phyloP scores from a whole-genome alignment of 2,329 filamentous ascomycete genomes.

The Catunica adiposa region DNA sequence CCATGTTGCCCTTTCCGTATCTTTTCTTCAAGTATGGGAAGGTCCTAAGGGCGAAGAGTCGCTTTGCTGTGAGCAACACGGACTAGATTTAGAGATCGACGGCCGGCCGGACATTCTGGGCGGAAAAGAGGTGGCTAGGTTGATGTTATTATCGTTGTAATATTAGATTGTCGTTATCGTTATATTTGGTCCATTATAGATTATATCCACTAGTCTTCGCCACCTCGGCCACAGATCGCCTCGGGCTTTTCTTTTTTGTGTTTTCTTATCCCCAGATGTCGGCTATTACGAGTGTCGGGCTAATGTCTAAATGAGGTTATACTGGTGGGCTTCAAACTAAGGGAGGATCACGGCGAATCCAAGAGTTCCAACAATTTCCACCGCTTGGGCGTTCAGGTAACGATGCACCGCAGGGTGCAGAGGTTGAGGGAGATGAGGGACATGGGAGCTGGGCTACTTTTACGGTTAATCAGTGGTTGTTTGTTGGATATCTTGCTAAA shows the following conservation, averaged over 20 bases:
- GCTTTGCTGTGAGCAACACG: constrained; percentile 30
- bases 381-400: background rate
- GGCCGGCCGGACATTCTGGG: background rate
- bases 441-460: background rate
- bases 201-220: no score
- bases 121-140: no score
- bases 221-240: no score
- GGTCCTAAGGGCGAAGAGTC: constrained; percentile 36
- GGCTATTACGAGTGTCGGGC: no score
- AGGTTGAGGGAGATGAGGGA: background rate
- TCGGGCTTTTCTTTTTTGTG: no score
- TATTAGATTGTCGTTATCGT: no score
- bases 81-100: background rate
- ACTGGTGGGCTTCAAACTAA: no score
- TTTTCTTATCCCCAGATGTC: no score
- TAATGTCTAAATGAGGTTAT: no score
- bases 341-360: background rate
- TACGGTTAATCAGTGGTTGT: background rate
- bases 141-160: no score
- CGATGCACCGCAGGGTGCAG: background rate
- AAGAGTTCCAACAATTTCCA: background rate
- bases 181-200: no score
- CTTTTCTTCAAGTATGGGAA: constrained; percentile 47
- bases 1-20: constrained; percentile 48
- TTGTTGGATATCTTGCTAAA: no score